phyloP scores from a whole-genome alignment of 2,329 filamentous ascomycete genomes.

The Exophiala alcalophila region DNA sequence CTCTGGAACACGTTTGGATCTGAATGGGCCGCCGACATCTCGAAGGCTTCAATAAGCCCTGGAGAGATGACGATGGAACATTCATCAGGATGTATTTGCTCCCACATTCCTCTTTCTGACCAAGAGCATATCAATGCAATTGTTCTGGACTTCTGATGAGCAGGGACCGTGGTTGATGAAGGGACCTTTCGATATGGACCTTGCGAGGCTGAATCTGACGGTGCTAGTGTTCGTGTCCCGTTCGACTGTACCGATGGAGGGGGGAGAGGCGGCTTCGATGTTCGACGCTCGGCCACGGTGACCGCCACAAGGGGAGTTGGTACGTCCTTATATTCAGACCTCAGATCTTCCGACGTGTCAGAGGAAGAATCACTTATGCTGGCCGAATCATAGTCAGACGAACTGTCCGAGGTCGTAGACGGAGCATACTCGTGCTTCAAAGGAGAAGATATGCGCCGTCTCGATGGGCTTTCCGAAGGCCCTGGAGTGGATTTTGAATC shows the following conservation, averaged over 20 bases:
- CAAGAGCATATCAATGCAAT: constrained; percentile 62
- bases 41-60: constrained; percentile 63
- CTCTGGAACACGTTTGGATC: constrained; percentile 27
- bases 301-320: constrained; percentile 37
- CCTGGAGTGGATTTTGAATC: constrained; percentile 40
- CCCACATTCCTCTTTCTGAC: constrained; percentile 62
- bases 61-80: constrained; percentile 62
- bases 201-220: constrained; percentile 81
- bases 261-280: constrained; percentile 36
- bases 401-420: constrained; percentile 66
- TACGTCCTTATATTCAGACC: constrained; percentile 51
- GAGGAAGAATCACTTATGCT: constrained; percentile 49
- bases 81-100: constrained; percentile 59
- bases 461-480: constrained; percentile 43
- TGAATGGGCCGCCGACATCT: constrained; percentile 50
- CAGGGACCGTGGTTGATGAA: constrained; percentile 35
- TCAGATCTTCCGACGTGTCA: constrained; percentile 51
- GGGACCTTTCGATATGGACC: constrained; percentile 59
- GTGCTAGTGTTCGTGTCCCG: constrained; percentile 61
- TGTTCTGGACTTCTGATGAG: constrained; percentile 51
- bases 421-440: constrained; percentile 96
- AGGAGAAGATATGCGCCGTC: constrained; percentile 79
- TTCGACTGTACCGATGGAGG: constrained; percentile 40
- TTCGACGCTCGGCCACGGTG: constrained; percentile 40
- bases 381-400: constrained; percentile 55